phyloP scores from a whole-genome alignment of 1,284 basidiomycete species.

The Pterula multifida region DNA sequence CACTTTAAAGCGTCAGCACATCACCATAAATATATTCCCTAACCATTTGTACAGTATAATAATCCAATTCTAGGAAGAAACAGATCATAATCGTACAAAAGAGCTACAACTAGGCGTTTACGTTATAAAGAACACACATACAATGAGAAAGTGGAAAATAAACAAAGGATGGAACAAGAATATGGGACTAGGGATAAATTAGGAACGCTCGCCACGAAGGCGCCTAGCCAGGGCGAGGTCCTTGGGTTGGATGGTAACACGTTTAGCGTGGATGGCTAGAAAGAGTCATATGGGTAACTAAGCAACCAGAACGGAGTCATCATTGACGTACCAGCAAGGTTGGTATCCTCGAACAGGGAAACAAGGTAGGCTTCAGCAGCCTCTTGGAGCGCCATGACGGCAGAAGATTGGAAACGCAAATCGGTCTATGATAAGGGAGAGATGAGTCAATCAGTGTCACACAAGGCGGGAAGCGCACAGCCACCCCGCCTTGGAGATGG shows the following conservation, averaged over 20 bases:
- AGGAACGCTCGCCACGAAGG: slow-evolving; percentile 82
- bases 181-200: slow-evolving; percentile 19
- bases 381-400: slow-evolving; percentile 93
- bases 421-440: slow-evolving; percentile 48
- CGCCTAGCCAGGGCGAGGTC: slow-evolving; percentile 84
- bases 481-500: slow-evolving; percentile 11
- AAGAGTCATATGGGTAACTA: not conserved
- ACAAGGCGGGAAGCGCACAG: not conserved
- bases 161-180: not conserved
- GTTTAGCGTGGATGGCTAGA: slow-evolving; percentile 81
- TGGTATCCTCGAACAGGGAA: slow-evolving; percentile 88
- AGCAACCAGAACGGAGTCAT: not conserved
- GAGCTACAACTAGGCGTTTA: not conserved
- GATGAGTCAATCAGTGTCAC: slow-evolving; percentile 6
- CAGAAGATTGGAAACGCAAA: slow-evolving; percentile 94
- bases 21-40: not conserved
- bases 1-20: not conserved
- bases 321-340: slow-evolving; percentile 44
- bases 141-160: too few relatives aligned
- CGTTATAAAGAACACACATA: not conserved
- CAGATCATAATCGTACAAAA: not conserved
- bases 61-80: not conserved
- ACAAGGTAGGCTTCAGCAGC: slow-evolving; percentile 96
- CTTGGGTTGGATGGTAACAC: slow-evolving; percentile 83
- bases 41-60: not conserved